phyloP scores from a whole-genome alignment of 2,329 filamentous ascomycete species.

The Saccharata proteae region DNA sequence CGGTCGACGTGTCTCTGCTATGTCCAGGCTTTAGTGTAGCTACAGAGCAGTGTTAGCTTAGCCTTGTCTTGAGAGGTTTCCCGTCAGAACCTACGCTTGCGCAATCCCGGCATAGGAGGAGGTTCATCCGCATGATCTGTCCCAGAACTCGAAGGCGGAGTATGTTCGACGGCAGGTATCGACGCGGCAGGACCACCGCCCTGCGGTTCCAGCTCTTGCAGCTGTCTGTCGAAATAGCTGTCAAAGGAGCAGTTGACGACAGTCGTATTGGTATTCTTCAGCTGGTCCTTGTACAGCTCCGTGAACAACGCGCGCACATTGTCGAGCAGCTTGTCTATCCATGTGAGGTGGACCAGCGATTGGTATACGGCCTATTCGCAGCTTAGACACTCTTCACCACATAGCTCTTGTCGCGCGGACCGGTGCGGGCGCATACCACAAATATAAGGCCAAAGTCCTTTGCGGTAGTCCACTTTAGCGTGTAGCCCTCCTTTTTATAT shows the following conservation, averaged over 20 bases:
- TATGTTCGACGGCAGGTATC: constrained; percentile 33
- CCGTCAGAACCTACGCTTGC: constrained; percentile 40
- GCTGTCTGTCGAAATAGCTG: constrained; percentile 86
- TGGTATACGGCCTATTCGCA: constrained; percentile 75
- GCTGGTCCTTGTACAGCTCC: constrained; percentile 76
- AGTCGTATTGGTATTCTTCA: constrained; percentile 69
- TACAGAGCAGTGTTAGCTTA: constrained; percentile 3
- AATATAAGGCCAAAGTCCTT: constrained; percentile 95
- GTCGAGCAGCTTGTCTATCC: constrained; percentile 94
- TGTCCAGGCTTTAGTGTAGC: constrained; percentile 19
- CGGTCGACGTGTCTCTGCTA: constrained; percentile 39
- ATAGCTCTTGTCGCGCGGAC: neutral
- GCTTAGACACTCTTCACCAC: neutral
- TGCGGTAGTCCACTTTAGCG: constrained; percentile 80
- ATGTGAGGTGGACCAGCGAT: constrained; percentile 84
- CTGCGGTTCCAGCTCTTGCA: constrained; percentile 63
- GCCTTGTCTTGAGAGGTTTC: too few species aligned
- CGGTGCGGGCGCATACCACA: constrained; percentile 49
- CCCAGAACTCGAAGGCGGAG: constrained; percentile 39
- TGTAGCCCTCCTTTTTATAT: constrained; percentile 88
- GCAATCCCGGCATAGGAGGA: constrained; percentile 39
- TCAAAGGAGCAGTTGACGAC: constrained; percentile 75
- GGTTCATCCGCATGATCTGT: constrained; percentile 37
- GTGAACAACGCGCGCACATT: constrained; percentile 89
- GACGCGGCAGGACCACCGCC: constrained; percentile 22